These are phyloP conservation scores for Trametopsis cervina DNA, from an alignment of 768 basidiomycete genomes.

Conservation along the genomic window DNA sequence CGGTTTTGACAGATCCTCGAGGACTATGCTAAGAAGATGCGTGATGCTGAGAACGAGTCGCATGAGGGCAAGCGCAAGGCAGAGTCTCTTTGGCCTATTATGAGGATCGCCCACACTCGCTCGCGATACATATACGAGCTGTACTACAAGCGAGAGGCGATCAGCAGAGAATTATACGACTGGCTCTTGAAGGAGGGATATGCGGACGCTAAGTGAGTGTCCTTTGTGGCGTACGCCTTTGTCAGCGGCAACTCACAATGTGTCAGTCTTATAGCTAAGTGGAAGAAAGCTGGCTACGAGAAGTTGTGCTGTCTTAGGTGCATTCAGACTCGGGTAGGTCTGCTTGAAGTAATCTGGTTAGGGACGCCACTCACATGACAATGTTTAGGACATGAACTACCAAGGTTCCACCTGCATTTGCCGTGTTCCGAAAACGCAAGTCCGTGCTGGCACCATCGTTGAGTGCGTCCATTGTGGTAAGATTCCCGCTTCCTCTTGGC, in stretches of 20 bases:
- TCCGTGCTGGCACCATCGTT: slow-evolving; percentile 84
- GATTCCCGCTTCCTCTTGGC: slow-evolving; percentile 25
- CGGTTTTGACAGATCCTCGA: slow-evolving; percentile 68
- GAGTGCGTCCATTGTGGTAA: slow-evolving; percentile 96
- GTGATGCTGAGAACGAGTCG: slow-evolving; percentile 96
- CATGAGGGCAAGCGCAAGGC: slow-evolving; percentile 97
- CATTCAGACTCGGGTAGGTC: slow-evolving; percentile 81
- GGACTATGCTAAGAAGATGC: slow-evolving; percentile 98
- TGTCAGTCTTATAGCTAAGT: slow-evolving; percentile 89
- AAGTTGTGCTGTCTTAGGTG: slow-evolving; percentile 96
- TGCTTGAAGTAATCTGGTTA: too few relatives aligned
- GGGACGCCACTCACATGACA: too few relatives aligned
- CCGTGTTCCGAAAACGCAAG: slow-evolving; percentile 90
- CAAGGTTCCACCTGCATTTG: slow-evolving; percentile 98
- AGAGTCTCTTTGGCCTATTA: slow-evolving; percentile 94
- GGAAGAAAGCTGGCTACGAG: slow-evolving; percentile 99
- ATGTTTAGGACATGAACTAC: slow-evolving; percentile 97
- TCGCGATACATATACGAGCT: slow-evolving; percentile 97
- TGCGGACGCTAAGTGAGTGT: slow-evolving; percentile 86
- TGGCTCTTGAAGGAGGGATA: slow-evolving; percentile 98
- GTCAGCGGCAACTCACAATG: neutral
- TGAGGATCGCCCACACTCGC: slow-evolving; percentile 95
- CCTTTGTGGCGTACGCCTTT: neutral
- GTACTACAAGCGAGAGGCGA: slow-evolving; percentile 97
- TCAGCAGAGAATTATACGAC: slow-evolving; percentile 89